These are phyloP conservation scores for Pichia membranifaciens DNA, from an alignment of 805 yeast species.

Conservation along the genomic window DNA sequence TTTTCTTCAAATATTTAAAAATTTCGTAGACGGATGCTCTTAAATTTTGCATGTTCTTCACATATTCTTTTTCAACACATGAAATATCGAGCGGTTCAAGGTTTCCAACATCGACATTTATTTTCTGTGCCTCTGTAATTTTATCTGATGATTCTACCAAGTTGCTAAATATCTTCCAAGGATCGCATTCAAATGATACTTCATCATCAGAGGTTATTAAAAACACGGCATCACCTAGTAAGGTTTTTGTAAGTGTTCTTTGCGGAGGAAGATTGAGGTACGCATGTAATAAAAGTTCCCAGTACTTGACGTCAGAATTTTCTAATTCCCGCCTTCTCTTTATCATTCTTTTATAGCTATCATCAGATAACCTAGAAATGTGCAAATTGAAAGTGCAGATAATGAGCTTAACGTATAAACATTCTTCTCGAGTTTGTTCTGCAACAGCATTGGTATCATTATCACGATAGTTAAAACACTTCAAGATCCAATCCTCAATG, in stretches of 20 bases:
- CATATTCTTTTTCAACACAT: conserved; percentile 63
- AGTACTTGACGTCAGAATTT: conserved; percentile 24
- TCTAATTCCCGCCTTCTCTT: conserved; percentile 21
- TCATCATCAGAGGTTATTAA: conserved; percentile 41
- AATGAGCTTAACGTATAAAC: conserved; percentile 55
- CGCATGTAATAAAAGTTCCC: conserved; percentile 40
- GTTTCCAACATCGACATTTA: conserved; percentile 26
- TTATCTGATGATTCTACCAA: conserved; percentile 17
- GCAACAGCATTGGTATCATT: conserved; percentile 14
- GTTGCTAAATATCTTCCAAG: conserved; percentile 46
- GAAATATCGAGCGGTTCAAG: conserved; percentile 73
- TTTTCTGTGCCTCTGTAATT: conserved; percentile 30
- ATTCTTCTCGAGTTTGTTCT: conserved; percentile 63
- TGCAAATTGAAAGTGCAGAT: conserved; percentile 39
- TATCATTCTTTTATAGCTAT: conserved; percentile 23
- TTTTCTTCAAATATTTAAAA: conserved; percentile 43
- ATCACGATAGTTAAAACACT: conserved; percentile 27
- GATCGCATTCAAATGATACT: conserved; percentile 75
- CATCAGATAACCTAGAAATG: conserved; percentile 25
- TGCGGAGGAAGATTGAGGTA: conserved; percentile 45
- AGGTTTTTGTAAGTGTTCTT: conserved; percentile 37
- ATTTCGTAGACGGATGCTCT: conserved; percentile 66
- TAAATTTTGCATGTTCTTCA: conserved; percentile 64
- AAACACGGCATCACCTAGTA: conserved; percentile 36
- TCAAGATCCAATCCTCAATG: conserved; percentile 33